Conservation (phyloP, 1,284 basidiomycete species). For the Erythrobasidium hasegawianum region DNA sequence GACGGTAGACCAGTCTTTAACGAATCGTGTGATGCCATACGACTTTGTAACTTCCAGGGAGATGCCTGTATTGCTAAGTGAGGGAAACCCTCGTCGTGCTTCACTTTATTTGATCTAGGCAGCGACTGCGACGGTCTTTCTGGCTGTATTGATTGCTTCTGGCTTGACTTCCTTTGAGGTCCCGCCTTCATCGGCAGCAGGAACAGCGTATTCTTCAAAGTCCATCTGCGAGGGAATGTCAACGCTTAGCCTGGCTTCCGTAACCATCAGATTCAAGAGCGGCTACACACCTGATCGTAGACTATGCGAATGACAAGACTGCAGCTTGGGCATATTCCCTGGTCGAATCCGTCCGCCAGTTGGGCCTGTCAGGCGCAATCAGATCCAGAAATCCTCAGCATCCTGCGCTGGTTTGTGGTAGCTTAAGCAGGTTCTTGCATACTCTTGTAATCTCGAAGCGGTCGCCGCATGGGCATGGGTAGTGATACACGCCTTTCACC, state of each 20-base stretch:
- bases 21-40: too few relatives aligned
- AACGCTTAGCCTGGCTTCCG: neutral
- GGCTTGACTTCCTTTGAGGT: constrained; percentile 9
- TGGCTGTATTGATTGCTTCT: constrained; percentile 13
- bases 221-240: constrained; percentile 46
- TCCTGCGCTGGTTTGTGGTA: neutral
- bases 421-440: constrained; percentile 4
- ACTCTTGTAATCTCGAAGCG: constrained; percentile 89
- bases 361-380: constrained; percentile 52
- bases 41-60: too few relatives aligned
- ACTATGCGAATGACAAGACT: constrained; percentile 89
- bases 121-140: constrained; percentile 18
- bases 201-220: constrained; percentile 57
- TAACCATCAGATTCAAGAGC: neutral
- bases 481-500: constrained; percentile 78
- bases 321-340: constrained; percentile 74
- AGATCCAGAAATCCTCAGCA: neutral
- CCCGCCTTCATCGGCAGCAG: constrained; percentile 53
- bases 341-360: constrained; percentile 81
- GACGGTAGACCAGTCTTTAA: too few relatives aligned
- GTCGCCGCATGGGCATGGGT: constrained; percentile 97
- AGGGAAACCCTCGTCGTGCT: too few relatives aligned
- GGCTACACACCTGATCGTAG: constrained; percentile 79
- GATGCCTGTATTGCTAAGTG: too few relatives aligned
- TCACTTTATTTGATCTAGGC: constrained; percentile 1